These are phyloP conservation scores for Alternaria triticimaculans DNA, from an alignment of 2,329 filamentous ascomycete genomes.

Conservation along the genomic window DNA sequence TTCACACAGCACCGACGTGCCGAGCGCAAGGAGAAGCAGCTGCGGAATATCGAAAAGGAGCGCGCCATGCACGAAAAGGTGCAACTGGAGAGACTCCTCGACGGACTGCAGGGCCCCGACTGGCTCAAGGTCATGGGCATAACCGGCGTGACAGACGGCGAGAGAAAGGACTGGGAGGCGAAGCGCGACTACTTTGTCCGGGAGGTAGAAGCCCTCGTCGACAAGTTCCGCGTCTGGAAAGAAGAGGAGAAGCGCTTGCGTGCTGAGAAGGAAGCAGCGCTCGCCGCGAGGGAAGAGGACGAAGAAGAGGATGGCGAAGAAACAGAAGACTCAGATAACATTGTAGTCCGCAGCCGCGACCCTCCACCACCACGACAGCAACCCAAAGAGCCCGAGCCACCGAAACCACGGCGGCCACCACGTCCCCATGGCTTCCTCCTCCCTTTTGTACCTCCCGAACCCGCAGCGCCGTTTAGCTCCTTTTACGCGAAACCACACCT, in stretches of 20 bases:
- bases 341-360: conserved; percentile 17
- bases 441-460: conserved; percentile 36
- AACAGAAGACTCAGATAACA: conserved; percentile 44
- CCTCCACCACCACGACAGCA: conserved; percentile 46
- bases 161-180: conserved; percentile 84
- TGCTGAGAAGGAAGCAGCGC: conserved; percentile 72
- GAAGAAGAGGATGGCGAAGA: conserved; percentile 48
- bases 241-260: conserved; percentile 87
- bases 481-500: conserved; percentile 85
- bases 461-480: conserved; percentile 74
- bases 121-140: conserved; percentile 94
- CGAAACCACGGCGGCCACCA: conserved; percentile 40
- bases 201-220: conserved; percentile 80
- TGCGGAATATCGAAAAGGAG: conserved; percentile 72
- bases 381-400: conserved; percentile 51
- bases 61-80: conserved; percentile 71
- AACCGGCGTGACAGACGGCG: conserved; percentile 80
- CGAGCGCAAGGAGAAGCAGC: conserved; percentile 70
- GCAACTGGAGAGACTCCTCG: conserved; percentile 71
- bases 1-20: conserved; percentile 65
- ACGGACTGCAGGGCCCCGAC: conserved; percentile 86
- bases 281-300: conserved; percentile 57
- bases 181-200: conserved; percentile 84
- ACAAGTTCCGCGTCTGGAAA: conserved; percentile 88
- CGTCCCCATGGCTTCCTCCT: conserved; percentile 43